These are phyloP conservation scores for Chalciporus sphaerocephalus DNA, from an alignment of 768 basidiomycete species.

Conservation along the genomic window DNA sequence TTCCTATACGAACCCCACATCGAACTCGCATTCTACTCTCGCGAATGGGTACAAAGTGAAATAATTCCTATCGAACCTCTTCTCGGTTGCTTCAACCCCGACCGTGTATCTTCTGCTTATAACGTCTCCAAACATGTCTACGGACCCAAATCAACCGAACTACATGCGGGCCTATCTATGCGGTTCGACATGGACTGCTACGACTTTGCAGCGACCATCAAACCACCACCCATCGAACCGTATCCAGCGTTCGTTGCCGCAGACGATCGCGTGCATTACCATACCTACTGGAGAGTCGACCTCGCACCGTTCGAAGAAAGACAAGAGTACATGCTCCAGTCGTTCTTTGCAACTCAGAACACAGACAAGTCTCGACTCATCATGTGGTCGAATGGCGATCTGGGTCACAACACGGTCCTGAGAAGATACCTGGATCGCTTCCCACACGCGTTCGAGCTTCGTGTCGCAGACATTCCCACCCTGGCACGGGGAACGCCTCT, in stretches of 20 bases:
- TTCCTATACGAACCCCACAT: constrained; percentile 79
- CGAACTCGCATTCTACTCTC: constrained; percentile 75
- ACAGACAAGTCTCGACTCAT: constrained; percentile 58
- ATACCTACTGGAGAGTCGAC: constrained; percentile 94
- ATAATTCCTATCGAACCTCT: constrained; percentile 63
- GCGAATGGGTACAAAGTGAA: constrained; percentile 69
- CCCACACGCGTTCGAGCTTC: constrained; percentile 68
- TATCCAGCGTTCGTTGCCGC: constrained; percentile 11
- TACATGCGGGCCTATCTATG: constrained; percentile 79
- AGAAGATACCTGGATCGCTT: constrained; percentile 54
- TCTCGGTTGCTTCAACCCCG: constrained; percentile 68
- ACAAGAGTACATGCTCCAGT: constrained; percentile 89
- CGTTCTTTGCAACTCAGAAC: constrained; percentile 91
- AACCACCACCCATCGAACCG: constrained; percentile 18
- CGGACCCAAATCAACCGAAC: constrained; percentile 59
- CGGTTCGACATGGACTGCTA: constrained; percentile 86
- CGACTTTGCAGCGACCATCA: constrained; percentile 84
- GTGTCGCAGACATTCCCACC: constrained; percentile 58
- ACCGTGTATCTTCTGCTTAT: constrained; percentile 59
- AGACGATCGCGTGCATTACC: constrained; percentile 61
- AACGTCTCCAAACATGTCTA: constrained; percentile 62
- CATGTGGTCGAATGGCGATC: constrained; percentile 89
- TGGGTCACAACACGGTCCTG: constrained; percentile 53
- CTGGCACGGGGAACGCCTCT: constrained; percentile 77
- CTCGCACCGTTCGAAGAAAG: constrained; percentile 74